A percentile compares a stretch with the other conserved stretches of the same genome.
Conservation (phyloP, 352 stramenopile species). For the Phytopythium litorale region DNA sequence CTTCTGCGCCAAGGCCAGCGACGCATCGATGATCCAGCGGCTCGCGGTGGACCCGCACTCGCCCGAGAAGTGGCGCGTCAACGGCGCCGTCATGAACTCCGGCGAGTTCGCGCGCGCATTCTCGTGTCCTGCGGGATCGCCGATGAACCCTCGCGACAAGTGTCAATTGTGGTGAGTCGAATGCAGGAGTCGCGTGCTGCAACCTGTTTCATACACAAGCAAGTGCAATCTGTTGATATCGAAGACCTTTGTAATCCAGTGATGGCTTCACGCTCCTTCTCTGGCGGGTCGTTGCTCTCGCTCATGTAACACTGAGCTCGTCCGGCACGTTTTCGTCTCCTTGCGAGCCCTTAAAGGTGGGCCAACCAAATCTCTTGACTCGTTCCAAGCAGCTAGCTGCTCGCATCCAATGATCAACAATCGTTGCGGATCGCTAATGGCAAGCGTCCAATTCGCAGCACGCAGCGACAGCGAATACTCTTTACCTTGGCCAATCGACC, state of each 20-base stretch:
- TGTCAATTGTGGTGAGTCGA: slow-evolving; percentile 68
- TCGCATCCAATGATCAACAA: no score
- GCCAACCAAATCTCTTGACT: no score
- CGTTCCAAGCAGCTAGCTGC: no score
- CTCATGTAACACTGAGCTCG: no score
- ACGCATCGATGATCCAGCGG: slow-evolving; percentile 45
- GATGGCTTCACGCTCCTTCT: neutral
- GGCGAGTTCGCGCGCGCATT: slow-evolving; percentile 62
- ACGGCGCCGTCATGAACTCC: slow-evolving; percentile 77
- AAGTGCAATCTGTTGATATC: neutral
- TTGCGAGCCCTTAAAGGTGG: no score
- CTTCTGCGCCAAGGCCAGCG: slow-evolving; percentile 62
- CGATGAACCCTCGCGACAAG: slow-evolving; percentile 68
- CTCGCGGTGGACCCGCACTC: slow-evolving; percentile 62
- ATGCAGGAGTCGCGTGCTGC: neutral
- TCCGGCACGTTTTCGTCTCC: no score
- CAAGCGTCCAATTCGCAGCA: no score
- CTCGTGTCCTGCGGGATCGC: slow-evolving; percentile 38
- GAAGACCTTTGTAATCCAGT: neutral
- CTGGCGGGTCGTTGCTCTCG: neutral
- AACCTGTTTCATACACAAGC: neutral
- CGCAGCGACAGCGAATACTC: no score
- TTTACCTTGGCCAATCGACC: no score
- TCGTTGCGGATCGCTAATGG: no score
- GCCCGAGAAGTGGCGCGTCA: slow-evolving; percentile 69